Conservation (phyloP, 495 filamentous ascomycete genomes). For the Aspergillus heteromorphus region DNA sequence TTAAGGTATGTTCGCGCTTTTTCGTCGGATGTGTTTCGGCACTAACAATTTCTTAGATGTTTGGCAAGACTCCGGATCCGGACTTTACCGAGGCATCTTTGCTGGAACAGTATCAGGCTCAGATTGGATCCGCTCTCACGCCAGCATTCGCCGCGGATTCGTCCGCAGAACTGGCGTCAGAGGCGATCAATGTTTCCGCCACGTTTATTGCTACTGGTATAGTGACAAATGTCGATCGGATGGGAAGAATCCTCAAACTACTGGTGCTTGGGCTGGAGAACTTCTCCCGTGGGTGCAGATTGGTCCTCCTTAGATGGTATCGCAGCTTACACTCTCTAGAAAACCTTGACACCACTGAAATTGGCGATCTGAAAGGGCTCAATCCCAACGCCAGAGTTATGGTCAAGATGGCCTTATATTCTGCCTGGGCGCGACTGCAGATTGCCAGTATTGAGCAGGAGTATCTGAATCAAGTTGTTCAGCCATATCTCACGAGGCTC, state of each 20-base stretch:
- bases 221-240: constrained; percentile 93
- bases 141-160: constrained; percentile 95
- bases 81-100: constrained; percentile 94
- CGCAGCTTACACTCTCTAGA: constrained; percentile 34
- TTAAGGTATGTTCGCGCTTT: constrained; percentile 49
- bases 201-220: constrained; percentile 96
- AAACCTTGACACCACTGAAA: constrained; percentile 71
- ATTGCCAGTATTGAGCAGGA: constrained; percentile 91
- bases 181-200: constrained; percentile 96
- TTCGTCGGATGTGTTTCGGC: not conserved
- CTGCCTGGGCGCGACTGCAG: constrained; percentile 98
- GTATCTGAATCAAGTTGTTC: constrained; percentile 82
- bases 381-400: constrained; percentile 97
- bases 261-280: constrained; percentile 88
- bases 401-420: constrained; percentile 94
- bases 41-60: constrained; percentile 53
- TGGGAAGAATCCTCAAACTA: constrained; percentile 94
- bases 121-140: constrained; percentile 93
- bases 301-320: not conserved
- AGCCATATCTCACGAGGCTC: constrained; percentile 81
- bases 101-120: constrained; percentile 95
- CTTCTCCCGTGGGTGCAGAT: constrained; percentile 59
- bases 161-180: constrained; percentile 88
- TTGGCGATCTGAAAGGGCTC: constrained; percentile 88
- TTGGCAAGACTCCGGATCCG: constrained; percentile 91